Evolutionary conservation across 2,329 filamentous ascomycete species (phyloP).

Genomic region (Monosporascus sp.): DNA sequence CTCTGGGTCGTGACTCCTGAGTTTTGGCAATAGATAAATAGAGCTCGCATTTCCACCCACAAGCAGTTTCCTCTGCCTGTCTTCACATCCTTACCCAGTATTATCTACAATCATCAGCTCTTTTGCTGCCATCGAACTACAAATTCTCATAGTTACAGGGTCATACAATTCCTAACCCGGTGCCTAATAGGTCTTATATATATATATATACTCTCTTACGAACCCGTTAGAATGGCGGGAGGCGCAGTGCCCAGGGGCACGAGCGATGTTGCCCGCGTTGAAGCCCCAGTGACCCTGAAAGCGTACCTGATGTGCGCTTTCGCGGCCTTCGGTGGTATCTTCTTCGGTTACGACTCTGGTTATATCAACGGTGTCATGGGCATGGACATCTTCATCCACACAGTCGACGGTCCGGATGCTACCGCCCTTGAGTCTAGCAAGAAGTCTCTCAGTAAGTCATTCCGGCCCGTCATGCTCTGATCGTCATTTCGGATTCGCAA

Average conservation of each 20-base stretch:
- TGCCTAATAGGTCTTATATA: not conserved
- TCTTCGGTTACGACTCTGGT: constrained; percentile 36
- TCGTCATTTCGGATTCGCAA: not conserved
- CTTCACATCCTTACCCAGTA: too few species aligned
- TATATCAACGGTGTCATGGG: constrained; percentile 35
- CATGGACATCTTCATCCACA: constrained; percentile 30
- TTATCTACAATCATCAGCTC: too few species aligned
- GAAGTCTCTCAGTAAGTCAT: constrained; percentile 38
- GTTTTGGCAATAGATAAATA: too few species aligned
- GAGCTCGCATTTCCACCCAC: too few species aligned
- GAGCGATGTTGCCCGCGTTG: constrained; percentile 47
- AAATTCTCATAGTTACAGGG: too few species aligned
- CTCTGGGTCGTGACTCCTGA: too few species aligned
- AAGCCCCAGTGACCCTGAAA: constrained; percentile 53
- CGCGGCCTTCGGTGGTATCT: constrained; percentile 31
- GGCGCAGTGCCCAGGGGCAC: constrained; percentile 30
- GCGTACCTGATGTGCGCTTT: constrained; percentile 35
- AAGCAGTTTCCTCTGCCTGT: too few species aligned
- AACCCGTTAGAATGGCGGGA: constrained; percentile 20
- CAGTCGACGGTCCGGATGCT: constrained; percentile 27
- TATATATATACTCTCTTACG: not conserved
- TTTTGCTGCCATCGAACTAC: too few species aligned
- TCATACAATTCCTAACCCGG: not conserved
- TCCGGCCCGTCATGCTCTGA: not conserved
- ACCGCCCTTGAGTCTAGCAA: constrained; percentile 34